Conservation (phyloP, 495 filamentous ascomycete genomes). For the Amniculicola lignicola region DNA sequence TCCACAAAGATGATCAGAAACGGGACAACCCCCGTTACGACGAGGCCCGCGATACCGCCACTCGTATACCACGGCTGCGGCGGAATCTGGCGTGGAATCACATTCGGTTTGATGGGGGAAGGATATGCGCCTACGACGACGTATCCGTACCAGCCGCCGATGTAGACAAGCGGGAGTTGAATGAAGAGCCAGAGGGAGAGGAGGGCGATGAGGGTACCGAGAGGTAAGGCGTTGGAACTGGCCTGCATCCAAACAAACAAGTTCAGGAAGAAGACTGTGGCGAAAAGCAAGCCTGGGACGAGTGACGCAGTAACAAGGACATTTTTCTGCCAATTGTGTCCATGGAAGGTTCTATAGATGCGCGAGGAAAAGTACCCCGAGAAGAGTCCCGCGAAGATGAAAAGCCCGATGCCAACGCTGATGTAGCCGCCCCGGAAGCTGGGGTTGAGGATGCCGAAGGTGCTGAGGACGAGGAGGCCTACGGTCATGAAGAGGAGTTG, state of each 20-base stretch:
- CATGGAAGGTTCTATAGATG: constrained; percentile 84
- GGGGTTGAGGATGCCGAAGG: constrained; percentile 80
- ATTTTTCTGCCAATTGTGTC: constrained; percentile 75
- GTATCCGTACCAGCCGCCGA: constrained; percentile 79
- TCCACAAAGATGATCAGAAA: constrained; percentile 95
- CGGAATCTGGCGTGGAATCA: constrained; percentile 72
- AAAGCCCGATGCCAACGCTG: constrained; percentile 80
- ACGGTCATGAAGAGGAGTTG: constrained; percentile 85
- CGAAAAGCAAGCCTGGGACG: constrained; percentile 80
- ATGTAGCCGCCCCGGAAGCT: constrained; percentile 91
- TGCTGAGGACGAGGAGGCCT: constrained; percentile 74
- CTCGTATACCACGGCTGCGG: constrained; percentile 76
- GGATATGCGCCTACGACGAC: constrained; percentile 67
- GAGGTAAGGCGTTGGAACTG: constrained; percentile 85
- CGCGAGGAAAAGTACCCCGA: constrained; percentile 90
- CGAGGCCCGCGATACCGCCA: constrained; percentile 57
- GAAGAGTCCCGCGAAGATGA: constrained; percentile 83
- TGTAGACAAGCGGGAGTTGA: constrained; percentile 84
- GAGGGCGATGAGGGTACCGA: constrained; percentile 75
- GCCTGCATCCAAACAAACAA: constrained; percentile 94
- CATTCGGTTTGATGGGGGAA: constrained; percentile 80
- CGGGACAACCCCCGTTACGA: constrained; percentile 81
- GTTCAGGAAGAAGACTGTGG: constrained; percentile 78
- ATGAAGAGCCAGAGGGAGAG: constrained; percentile 83
- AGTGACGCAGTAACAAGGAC: constrained; percentile 78